Evolutionary conservation across 805 yeast genomes (phyloP).

Genomic region (Pichia deserticola): DNA sequence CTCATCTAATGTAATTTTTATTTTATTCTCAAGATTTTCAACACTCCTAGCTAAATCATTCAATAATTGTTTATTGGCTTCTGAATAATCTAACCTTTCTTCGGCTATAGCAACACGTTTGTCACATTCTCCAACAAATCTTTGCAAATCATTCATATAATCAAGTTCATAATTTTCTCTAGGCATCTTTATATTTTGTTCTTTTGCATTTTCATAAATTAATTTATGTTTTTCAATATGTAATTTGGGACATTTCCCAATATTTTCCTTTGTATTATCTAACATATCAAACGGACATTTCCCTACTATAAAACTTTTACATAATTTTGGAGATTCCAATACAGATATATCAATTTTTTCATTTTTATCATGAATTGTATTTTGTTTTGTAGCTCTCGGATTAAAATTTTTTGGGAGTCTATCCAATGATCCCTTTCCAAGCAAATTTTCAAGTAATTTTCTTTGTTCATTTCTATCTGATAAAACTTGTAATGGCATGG

Average conservation of each 20-base stretch:
- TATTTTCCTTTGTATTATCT: constrained; percentile 70
- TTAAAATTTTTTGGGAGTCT: constrained; percentile 24
- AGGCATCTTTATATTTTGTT: constrained; percentile 31
- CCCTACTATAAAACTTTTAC: constrained; percentile 79
- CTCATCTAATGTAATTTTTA: constrained; percentile 64
- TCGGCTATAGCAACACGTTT: constrained; percentile 55
- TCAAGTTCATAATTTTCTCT: constrained; percentile 38
- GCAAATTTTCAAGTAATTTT: constrained; percentile 65
- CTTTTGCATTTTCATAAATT: constrained; percentile 50
- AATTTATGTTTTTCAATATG: constrained; percentile 71
- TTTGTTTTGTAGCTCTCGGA: constrained; percentile 6
- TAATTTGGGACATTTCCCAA: constrained; percentile 71
- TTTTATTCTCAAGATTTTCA: constrained; percentile 53
- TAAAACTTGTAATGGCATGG: too few relatives aligned
- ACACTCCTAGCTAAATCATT: constrained; percentile 36
- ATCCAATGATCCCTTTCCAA: constrained; percentile 54
- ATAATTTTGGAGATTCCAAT: constrained; percentile 52
- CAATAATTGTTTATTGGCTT: constrained; percentile 40
- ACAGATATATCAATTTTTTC: constrained; percentile 21
- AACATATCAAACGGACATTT: constrained; percentile 82
- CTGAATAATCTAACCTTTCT: constrained; percentile 60
- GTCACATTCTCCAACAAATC: constrained; percentile 61
- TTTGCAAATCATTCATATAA: constrained; percentile 38
- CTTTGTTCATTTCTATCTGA: constrained; percentile 67
- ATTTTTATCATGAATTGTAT: neutral